phyloP scores from a whole-genome alignment of 257 asterid species.

The Capsicum rhomboideum region DNA sequence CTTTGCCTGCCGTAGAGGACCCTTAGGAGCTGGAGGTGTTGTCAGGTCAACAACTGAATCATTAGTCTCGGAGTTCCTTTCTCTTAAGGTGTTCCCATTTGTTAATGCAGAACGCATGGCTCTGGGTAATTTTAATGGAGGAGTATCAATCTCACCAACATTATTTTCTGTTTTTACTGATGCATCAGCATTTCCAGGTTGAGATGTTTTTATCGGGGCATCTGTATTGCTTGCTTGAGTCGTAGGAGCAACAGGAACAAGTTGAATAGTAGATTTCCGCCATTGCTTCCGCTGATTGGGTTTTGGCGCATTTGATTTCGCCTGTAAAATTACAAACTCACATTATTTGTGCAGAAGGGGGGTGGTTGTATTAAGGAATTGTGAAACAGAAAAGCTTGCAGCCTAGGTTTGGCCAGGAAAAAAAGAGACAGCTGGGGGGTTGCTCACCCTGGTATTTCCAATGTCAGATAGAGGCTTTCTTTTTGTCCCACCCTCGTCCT shows the following conservation, averaged over 20 bases:
- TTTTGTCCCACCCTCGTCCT: slow-evolving; percentile 23
- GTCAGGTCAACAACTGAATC: slow-evolving; percentile 18
- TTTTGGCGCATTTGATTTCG: slow-evolving; percentile 47
- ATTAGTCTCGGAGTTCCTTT: slow-evolving; percentile 41
- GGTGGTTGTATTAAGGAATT: not conserved
- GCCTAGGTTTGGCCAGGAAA: not conserved
- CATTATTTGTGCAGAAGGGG: not conserved
- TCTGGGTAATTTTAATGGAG: slow-evolving; percentile 59
- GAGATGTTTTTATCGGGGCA: slow-evolving; percentile 26
- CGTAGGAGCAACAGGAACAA: slow-evolving; percentile 61
- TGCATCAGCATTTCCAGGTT: slow-evolving; percentile 21
- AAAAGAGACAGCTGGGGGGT: not conserved
- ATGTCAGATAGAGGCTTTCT: slow-evolving; percentile 89
- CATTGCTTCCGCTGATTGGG: slow-evolving; percentile 61
- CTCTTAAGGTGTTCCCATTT: slow-evolving; percentile 48
- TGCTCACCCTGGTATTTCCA: slow-evolving; percentile 70
- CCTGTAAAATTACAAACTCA: slow-evolving; percentile 29
- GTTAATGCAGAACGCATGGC: slow-evolving; percentile 53
- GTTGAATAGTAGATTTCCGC: slow-evolving; percentile 72
- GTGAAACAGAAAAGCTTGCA: not conserved
- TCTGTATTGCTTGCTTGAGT: slow-evolving; percentile 29
- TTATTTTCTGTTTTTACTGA: slow-evolving; percentile 34
- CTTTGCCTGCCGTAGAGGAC: slow-evolving; percentile 30
- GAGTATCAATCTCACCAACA: slow-evolving; percentile 5
- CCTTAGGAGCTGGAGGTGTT: slow-evolving; percentile 25